phyloP scores from a whole-genome alignment of 306 rosid genomes.

The Ammopiptanthus mongolicus region DNA sequence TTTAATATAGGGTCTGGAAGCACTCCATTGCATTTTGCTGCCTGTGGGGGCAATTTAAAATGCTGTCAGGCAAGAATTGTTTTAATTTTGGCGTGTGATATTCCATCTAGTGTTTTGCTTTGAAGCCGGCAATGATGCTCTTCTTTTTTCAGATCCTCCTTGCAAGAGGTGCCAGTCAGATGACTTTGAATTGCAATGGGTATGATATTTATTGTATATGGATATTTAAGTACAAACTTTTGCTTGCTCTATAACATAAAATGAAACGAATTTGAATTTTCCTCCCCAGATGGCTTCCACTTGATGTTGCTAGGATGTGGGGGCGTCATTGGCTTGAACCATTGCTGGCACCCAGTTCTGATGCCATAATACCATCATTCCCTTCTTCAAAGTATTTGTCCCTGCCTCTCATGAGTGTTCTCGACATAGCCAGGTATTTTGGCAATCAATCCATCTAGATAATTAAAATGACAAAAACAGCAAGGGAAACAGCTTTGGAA shows the following conservation, averaged over 20 bases:
- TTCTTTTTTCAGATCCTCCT: constrained; percentile 66
- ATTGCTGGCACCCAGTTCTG: constrained; percentile 65
- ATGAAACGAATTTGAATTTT: constrained; percentile 12
- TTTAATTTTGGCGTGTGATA: background rate
- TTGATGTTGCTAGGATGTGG: constrained; percentile 97
- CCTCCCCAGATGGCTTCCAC: constrained; percentile 83
- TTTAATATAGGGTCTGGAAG: constrained; percentile 87
- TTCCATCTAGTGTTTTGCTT: constrained; percentile 2
- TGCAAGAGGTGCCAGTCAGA: constrained; percentile 75
- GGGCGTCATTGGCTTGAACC: constrained; percentile 97
- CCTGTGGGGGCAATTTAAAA: constrained; percentile 94
- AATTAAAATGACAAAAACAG: background rate
- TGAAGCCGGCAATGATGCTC: constrained; percentile 19
- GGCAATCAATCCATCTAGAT: background rate
- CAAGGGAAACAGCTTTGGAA: background rate
- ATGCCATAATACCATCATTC: constrained; percentile 46
- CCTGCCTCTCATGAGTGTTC: constrained; percentile 84
- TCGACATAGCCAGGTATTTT: constrained; percentile 85
- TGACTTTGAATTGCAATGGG: constrained; percentile 92
- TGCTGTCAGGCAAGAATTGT: constrained; percentile 85
- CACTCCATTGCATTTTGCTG: constrained; percentile 96
- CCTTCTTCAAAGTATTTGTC: constrained; percentile 70
- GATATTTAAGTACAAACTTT: background rate
- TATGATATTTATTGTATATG: constrained; percentile 29
- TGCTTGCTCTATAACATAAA: constrained; percentile 14